These are phyloP conservation scores for Candida sp. DNA, from an alignment of 1,139 yeast species.

Conservation along the genomic window DNA sequence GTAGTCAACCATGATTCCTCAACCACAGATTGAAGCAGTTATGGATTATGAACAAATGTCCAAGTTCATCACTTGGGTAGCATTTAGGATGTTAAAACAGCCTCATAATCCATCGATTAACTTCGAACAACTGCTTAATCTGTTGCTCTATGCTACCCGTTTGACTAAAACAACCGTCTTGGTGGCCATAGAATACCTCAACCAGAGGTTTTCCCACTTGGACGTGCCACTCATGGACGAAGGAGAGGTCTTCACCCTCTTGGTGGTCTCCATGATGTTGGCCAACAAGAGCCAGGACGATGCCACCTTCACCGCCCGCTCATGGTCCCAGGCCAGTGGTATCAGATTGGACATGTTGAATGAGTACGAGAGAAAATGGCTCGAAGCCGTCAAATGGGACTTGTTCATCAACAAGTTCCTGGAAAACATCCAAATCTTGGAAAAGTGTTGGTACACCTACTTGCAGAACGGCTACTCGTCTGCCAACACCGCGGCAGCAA, in stretches of 20 bases:
- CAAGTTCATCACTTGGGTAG: slow-evolving; percentile 69
- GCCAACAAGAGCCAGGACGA: slow-evolving; percentile 97
- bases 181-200: slow-evolving; percentile 77
- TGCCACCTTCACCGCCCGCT: slow-evolving; percentile 92
- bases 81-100: slow-evolving; percentile 62
- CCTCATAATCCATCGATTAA: slow-evolving; percentile 53
- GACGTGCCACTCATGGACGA: slow-evolving; percentile 30
- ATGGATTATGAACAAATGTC: slow-evolving; percentile 56
- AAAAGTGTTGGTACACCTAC: slow-evolving; percentile 50
- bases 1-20: slow-evolving; percentile 2
- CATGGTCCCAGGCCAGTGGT: slow-evolving; percentile 97
- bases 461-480: slow-evolving; percentile 27
- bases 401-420: slow-evolving; percentile 50
- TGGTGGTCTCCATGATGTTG: slow-evolving; percentile 74
- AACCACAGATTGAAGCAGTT: slow-evolving; percentile 3
- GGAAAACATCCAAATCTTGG: slow-evolving; percentile 43
- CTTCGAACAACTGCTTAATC: slow-evolving; percentile 63
- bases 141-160: slow-evolving; percentile 88
- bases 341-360: slow-evolving; percentile 66
- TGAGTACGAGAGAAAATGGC: slow-evolving; percentile 75
- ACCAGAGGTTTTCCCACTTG: slow-evolving; percentile 40
- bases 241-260: slow-evolving; percentile 58
- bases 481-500: slow-evolving; percentile 21
- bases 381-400: slow-evolving; percentile 52
- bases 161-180: slow-evolving; percentile 83